Evolutionary conservation across 164 flowering plant genomes (phyloP).

Genomic region (Piper betle): DNA sequence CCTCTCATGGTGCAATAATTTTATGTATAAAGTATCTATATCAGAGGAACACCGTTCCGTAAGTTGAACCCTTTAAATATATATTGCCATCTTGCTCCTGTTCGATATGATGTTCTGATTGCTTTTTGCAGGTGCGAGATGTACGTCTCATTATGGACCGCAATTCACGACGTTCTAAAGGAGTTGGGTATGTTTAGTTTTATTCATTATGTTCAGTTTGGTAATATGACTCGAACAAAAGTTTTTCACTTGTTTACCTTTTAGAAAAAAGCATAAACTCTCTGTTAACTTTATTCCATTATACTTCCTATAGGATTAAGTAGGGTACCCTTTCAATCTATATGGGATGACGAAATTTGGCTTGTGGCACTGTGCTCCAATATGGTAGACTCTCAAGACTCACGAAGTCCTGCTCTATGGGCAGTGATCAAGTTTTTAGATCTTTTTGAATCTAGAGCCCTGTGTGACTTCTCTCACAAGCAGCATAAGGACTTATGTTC

Average conservation of each 20-base stretch:
- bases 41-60: constrained; percentile 17
- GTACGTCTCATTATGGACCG: constrained; percentile 95
- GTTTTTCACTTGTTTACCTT: not conserved
- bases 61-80: constrained; percentile 8
- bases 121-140: constrained; percentile 73
- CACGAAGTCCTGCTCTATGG: not conserved
- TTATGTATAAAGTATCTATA: constrained; percentile 18
- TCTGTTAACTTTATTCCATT: not conserved
- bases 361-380: not conserved
- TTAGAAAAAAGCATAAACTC: not conserved
- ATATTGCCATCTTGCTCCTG: not conserved
- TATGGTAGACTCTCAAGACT: not conserved
- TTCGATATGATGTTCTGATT: not conserved
- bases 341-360: not conserved
- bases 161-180: constrained; percentile 92
- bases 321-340: not conserved
- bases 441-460: not conserved
- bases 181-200: constrained; percentile 72
- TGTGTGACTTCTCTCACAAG: not conserved
- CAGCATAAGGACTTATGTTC: not conserved
- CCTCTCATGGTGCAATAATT: constrained; percentile 23
- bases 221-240: not conserved
- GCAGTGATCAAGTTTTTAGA: not conserved
- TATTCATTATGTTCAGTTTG: not conserved
- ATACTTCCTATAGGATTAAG: not conserved